Base-by-base conservation (phyloP, 83 land plant species). In the Diphasiastrum complanatum region DNA sequence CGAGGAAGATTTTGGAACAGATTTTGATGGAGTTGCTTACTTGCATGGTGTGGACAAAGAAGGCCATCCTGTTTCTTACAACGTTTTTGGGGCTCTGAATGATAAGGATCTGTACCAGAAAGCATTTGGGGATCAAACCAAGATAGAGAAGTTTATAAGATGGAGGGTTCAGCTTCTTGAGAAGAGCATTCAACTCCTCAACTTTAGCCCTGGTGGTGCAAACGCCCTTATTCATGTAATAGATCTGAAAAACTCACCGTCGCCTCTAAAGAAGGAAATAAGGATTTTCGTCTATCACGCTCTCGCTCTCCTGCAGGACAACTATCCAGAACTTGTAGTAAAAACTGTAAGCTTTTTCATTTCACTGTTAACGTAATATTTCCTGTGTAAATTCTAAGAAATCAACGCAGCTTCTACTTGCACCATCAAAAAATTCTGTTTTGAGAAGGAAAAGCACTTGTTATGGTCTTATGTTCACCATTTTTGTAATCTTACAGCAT, bases 301-400 rank as follows among this genome's bases (percentile, higher is more conserved):
- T 26, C 48, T 86, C 18, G 48, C 2, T 1, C 51, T 84, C 20
- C 60, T 87, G 6, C 93, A 87, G 52, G 85, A 87, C 63, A 87
- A 87, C 50, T 87, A 91, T 61, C 97, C 97, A 20, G 92, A 90
- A 63, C 64, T 90, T 78, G 92, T 86, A 2, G 83, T 83, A 20
- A 75, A 79, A 3, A 80, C 85, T 77, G 96, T 89, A 30, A 63
- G 73, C 4, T 29, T 45, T 36, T n/a, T n/a, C n/a, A n/a, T n/a
- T n/a, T n/a, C n/a, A n/a, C n/a, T n/a, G n/a, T n/a, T n/a, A n/a
- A n/a, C n/a, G n/a, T n/a, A n/a, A n/a, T n/a, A n/a, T n/a, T n/a
- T n/a, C n/a, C n/a, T n/a, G n/a, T n/a, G n/a, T n/a, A n/a, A n/a
- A n/a, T n/a, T n/a, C n/a, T n/a, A n/a, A n/a, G n/a, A n/a, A n/a